Base-by-base conservation (phyloP, 169 alveolate genomes). In the Babesia sp. region DNA sequence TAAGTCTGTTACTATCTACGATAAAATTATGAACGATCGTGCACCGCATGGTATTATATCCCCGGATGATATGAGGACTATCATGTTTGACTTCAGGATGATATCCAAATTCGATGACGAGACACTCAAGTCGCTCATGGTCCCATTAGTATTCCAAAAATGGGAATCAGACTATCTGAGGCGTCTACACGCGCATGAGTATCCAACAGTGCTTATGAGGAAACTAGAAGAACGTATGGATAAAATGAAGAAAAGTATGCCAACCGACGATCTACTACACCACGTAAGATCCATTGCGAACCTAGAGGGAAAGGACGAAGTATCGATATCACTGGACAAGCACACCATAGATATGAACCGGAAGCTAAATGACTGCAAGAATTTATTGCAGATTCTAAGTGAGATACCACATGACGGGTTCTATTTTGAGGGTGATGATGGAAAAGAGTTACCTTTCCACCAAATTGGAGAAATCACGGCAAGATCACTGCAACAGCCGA, bases 341-440 rank as follows among this genome's bases (percentile, higher is more conserved):
- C 58, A 33, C 53, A 71, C 57, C 29, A 70, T 74, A 24, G 55
- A 41, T 42, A 56, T 37, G 54, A 64, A 71, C 72, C 28, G 34
- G 20, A 54, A 53, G 50, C 37, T 81, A 14, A 41, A 58, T 50
- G 68, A 55, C 51, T 71, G 28, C 75, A 45, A 42, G 39, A 37
- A 58, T 33, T 56, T 81, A 29, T 45, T 66, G 45, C 45, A 31
- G 34, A 63, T 81, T 34, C 48, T 81, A 20, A 51, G 42, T n/a
- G 64, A 46, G 26, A n/a, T 72, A 59, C 81, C 79, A 31, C 55
- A 44, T 46, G 84, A 81, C 63, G 89, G 89, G 22, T 81, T 41
- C 68, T 81, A 81, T 75, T 81, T 81, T 48, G 85, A 81, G 59
- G 53, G 37, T 20, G 53, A 31, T n/a, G 71, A 72, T 41, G 85